Conservation (phyloP, 2,329 filamentous ascomycete species). For the Paradendryphiella salina region DNA sequence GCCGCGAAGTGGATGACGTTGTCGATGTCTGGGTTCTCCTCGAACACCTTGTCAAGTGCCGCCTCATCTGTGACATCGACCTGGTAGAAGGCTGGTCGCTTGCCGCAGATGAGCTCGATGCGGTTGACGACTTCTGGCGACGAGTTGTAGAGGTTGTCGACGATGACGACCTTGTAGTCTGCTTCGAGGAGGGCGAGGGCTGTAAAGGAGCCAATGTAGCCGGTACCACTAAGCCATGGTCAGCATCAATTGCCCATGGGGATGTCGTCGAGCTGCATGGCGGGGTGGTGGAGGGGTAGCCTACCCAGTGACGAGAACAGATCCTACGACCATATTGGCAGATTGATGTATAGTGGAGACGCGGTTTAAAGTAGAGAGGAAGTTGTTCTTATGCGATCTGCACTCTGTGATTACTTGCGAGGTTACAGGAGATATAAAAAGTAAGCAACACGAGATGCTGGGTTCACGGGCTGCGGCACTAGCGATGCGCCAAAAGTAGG, state of each 20-base stretch:
- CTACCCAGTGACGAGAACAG: slow-evolving; percentile 91
- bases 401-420: slow-evolving; percentile 10
- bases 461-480: slow-evolving; percentile 18
- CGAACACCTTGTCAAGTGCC: slow-evolving; percentile 83
- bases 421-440: slow-evolving; percentile 26
- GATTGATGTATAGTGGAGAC: background rate
- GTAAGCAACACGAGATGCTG: slow-evolving; percentile 19
- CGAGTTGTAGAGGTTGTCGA: slow-evolving; percentile 97
- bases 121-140: slow-evolving; percentile 88
- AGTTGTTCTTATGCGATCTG: slow-evolving; percentile 2
- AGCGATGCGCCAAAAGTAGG: slow-evolving; percentile 11
- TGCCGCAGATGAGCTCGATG: slow-evolving; percentile 90
- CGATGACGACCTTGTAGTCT: slow-evolving; percentile 94
- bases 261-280: slow-evolving; percentile 12
- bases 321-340: slow-evolving; percentile 72
- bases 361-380: background rate
- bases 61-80: slow-evolving; percentile 85
- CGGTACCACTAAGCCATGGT: slow-evolving; percentile 72
- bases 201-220: slow-evolving; percentile 99
- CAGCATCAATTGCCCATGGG: slow-evolving; percentile 10
- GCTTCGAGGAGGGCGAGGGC: slow-evolving; percentile 87
- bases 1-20: slow-evolving; percentile 99
- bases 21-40: slow-evolving; percentile 88
- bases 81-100: slow-evolving; percentile 81
- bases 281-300: slow-evolving; percentile 39